Base-by-base conservation (phyloP, 164 flowering plant genomes). In the Magnolia officinalis region DNA sequence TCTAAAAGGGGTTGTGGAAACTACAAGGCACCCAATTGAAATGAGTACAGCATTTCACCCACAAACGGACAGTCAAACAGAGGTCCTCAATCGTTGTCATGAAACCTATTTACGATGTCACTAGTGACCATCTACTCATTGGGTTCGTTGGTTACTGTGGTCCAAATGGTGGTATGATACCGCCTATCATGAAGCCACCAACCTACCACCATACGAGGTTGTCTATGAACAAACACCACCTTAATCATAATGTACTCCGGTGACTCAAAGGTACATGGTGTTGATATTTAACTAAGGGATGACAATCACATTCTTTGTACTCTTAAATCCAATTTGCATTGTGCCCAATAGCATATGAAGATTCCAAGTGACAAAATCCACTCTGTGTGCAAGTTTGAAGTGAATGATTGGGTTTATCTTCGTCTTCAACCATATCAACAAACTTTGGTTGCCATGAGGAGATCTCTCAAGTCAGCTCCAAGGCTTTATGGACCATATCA, bases 81-180 rank as follows among this genome's bases (percentile, higher is more conserved):
- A 77, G 63, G 70, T 72, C 3, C 50, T 64, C 14, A 63, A 77
- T 72, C 6, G 70, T 8, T 31, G 13, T 5, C n/a, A 72, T 2
- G 61, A 45, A 31, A 61, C 18, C 5, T 77, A 72, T 29, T 26
- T 77, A 8, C 11, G 75, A 10, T 77, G 79, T 72, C 63, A 50
- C 23, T 8, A 6, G 18, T 4, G 20, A 24, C 8, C 1, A 21
- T 5, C 70, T 1, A 49, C 45, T 7, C 6, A 23, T 2, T 72
- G 76, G 80, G 11, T 20, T 4, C 1, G 5, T 2, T 73, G 67
- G 64, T 14, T 78, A 8, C 50, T 58, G 9, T 78, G 71, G 72
- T 29, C 72, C 8, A 67, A 78, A 31, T 67, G 18, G 19, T 65
- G 72, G 45, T 73, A 72, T 49, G 50, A 67, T 31, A 72, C 80